These are phyloP conservation scores for Halophytophthora polymorphica DNA, from an alignment of 352 stramenopile genomes.

Conservation along the genomic window DNA sequence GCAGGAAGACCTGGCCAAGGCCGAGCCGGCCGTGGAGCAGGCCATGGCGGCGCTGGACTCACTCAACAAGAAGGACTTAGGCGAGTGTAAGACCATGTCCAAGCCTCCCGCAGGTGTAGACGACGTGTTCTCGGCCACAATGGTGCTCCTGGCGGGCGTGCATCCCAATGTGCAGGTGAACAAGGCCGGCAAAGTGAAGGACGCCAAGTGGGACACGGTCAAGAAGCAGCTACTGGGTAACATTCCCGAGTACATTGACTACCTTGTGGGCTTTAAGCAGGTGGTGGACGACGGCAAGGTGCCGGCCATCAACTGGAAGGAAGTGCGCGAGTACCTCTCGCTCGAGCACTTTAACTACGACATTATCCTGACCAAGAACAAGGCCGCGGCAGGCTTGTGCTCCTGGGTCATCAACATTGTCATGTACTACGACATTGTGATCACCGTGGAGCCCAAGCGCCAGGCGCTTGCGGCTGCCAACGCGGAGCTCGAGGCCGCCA, in stretches of 20 bases:
- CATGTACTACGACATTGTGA: constrained; percentile 96
- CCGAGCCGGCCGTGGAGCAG: constrained; percentile 92
- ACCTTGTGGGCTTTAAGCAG: constrained; percentile 92
- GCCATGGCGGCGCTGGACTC: constrained; percentile 96
- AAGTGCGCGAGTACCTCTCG: constrained; percentile 91
- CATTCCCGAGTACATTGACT: constrained; percentile 95
- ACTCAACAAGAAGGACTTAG: constrained; percentile 96
- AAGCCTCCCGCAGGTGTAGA: constrained; percentile 93
- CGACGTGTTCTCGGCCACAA: constrained; percentile 92
- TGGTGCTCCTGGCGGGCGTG: constrained; percentile 93
- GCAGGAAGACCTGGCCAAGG: constrained; percentile 91
- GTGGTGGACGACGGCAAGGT: constrained; percentile 93
- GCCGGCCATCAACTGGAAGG: constrained; percentile 91
- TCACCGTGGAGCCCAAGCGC: constrained; percentile 94
- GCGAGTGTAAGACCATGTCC: constrained; percentile 96
- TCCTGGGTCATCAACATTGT: constrained; percentile 97
- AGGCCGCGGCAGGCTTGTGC: constrained; percentile 90
- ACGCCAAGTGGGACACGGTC: constrained; percentile 92
- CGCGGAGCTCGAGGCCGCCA: constrained; percentile 88
- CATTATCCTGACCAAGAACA: constrained; percentile 94
- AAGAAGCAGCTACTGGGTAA: constrained; percentile 95
- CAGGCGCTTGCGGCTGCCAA: constrained; percentile 90
- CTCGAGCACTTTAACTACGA: constrained; percentile 96
- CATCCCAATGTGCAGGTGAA: constrained; percentile 92
- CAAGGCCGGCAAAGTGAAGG: constrained; percentile 95